These are phyloP conservation scores for Apiospora malaysiana DNA, from an alignment of 2,329 filamentous ascomycete species.

Conservation along the genomic window DNA sequence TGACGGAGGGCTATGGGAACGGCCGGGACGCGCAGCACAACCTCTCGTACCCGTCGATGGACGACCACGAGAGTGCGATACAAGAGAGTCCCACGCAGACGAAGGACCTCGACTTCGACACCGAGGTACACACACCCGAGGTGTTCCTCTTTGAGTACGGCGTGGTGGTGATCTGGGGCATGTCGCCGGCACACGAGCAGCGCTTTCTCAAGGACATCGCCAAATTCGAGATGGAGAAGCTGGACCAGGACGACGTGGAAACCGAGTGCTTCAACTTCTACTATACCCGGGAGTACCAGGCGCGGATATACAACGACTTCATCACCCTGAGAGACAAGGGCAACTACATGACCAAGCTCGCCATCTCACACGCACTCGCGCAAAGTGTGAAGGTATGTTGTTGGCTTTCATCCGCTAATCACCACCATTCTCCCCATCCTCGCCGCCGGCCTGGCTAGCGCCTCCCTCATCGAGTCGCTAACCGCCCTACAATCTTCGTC, in stretches of 20 bases:
- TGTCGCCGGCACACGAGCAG: conserved; percentile 88
- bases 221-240: conserved; percentile 92
- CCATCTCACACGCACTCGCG: conserved; percentile 92
- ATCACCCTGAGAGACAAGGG: conserved; percentile 92
- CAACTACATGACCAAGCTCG: conserved; percentile 98
- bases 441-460: conserved; percentile 27
- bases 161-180: conserved; percentile 97
- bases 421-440: conserved; percentile 25
- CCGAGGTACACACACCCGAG: conserved; percentile 87
- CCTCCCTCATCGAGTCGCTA: conserved; percentile 27
- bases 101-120: conserved; percentile 77
- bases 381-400: conserved; percentile 84
- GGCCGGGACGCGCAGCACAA: conserved; percentile 43
- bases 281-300: conserved; percentile 97
- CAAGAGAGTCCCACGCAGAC: conserved; percentile 43
- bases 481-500: conserved; percentile 53
- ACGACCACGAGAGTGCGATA: conserved; percentile 39
- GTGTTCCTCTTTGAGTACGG: conserved; percentile 97
- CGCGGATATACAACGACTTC: conserved; percentile 99
- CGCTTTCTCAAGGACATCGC: conserved; percentile 91
- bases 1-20: conserved; percentile 34
- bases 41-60: conserved; percentile 38
- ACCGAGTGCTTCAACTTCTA: conserved; percentile 99
- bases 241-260: conserved; percentile 87
- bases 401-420: conserved; percentile 19